phyloP scores from a whole-genome alignment of 1,139 yeast species.

The Blastobotrys persicus region DNA sequence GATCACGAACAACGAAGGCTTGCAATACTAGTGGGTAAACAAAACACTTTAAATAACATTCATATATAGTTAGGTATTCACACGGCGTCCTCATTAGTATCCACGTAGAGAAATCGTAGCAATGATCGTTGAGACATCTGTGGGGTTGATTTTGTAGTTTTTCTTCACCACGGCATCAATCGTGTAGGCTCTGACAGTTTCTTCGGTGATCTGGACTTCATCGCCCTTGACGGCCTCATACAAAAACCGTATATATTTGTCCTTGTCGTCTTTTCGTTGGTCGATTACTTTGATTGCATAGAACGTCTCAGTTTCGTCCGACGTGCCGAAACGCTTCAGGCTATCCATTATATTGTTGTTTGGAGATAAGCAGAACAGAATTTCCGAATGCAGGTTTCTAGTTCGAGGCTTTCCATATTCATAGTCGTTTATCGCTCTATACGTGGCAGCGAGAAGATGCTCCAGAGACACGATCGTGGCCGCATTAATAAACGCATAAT shows the following conservation, averaged over 20 bases:
- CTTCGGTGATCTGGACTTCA: conserved; percentile 37
- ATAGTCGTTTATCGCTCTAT: conserved; percentile 48
- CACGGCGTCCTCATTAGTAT: conserved; percentile 10
- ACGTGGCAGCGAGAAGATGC: conserved; percentile 50
- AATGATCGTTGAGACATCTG: conserved; percentile 14
- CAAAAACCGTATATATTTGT: conserved; percentile 15
- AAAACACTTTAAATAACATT: too few species aligned
- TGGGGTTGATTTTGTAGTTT: conserved; percentile 29
- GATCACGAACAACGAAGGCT: too few species aligned
- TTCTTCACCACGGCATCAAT: conserved; percentile 41
- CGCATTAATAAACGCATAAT: conserved; percentile 52
- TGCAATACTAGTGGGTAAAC: too few species aligned
- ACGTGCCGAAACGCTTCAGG: conserved; percentile 46
- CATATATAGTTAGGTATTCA: too few species aligned
- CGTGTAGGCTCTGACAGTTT: conserved; percentile 31
- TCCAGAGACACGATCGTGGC: conserved; percentile 44
- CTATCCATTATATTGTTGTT: conserved; percentile 51
- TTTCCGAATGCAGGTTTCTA: conserved; percentile 51
- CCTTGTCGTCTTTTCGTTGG: conserved; percentile 10
- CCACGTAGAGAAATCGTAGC: conserved; percentile 22
- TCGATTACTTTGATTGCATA: conserved; percentile 40
- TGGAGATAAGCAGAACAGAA: conserved; percentile 52
- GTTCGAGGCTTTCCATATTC: conserved; percentile 46
- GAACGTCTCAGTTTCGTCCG: conserved; percentile 38
- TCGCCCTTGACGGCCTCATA: conserved; percentile 18